phyloP scores from a whole-genome alignment of 2,329 filamentous ascomycete species.

The Verticillium longisporum region DNA sequence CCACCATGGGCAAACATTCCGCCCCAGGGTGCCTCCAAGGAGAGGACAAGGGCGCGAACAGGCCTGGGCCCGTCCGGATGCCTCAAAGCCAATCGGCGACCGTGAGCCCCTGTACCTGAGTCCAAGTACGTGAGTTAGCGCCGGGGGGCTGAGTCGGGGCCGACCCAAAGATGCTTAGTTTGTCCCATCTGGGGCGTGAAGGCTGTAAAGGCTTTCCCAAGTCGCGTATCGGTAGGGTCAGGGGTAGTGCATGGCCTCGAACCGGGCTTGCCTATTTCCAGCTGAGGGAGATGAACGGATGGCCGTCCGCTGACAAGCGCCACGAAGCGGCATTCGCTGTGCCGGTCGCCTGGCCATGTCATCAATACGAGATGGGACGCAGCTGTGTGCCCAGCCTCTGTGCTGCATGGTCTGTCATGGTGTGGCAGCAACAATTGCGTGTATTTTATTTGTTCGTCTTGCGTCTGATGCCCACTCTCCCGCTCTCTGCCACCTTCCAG shows the following conservation, averaged over 20 bases:
- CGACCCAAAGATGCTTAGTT: not conserved
- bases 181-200: not conserved
- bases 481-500: no score
- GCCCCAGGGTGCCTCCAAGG: not conserved
- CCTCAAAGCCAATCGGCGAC: not conserved
- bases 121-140: not conserved
- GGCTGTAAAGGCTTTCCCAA: no score
- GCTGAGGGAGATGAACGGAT: not conserved
- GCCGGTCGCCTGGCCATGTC: not conserved
- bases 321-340: not conserved
- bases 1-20: not conserved
- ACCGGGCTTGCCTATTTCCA: not conserved
- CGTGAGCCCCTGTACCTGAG: not conserved
- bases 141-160: not conserved
- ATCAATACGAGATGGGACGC: not conserved
- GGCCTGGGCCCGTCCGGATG: not conserved
- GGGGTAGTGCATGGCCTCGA: not conserved
- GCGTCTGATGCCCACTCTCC: no score
- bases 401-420: not conserved
- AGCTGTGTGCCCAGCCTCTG: not conserved
- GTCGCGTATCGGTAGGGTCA: no score
- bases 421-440: not conserved
- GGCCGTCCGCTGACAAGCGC: not conserved
- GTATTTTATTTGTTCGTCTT: not conserved
- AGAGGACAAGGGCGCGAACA: not conserved